Percentiles rank a stretch among this genome's conserved stretches.
Evolutionary conservation across 805 yeast genomes (phyloP).

Genomic region (Candida chilensis): DNA sequence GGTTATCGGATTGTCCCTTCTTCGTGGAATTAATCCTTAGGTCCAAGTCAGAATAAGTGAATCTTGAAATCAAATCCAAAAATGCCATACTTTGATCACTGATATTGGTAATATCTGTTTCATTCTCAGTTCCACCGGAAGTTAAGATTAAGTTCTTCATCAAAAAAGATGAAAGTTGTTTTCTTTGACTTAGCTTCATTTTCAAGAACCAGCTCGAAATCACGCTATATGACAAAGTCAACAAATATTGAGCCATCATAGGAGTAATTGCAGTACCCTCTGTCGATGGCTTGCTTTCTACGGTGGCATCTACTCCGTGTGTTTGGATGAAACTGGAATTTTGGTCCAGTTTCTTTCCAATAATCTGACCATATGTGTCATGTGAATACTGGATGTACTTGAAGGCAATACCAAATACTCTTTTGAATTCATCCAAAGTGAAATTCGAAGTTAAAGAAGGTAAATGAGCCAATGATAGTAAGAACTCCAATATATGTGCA

Average conservation of each 20-base stretch:
- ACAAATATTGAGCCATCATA: constrained; percentile 49
- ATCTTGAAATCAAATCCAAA: constrained; percentile 60
- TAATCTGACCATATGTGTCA: constrained; percentile 19
- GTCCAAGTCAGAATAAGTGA: constrained; percentile 56
- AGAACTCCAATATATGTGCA: constrained; percentile 68
- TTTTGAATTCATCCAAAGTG: constrained; percentile 65
- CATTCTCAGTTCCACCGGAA: constrained; percentile 11
- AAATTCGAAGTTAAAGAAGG: constrained; percentile 64
- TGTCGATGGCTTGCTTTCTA: constrained; percentile 50
- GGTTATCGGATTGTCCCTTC: constrained; percentile 12
- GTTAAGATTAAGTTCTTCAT: constrained; percentile 41
- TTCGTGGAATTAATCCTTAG: constrained; percentile 25
- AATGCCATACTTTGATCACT: constrained; percentile 53
- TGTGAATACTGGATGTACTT: constrained; percentile 66
- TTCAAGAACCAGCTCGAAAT: constrained; percentile 67
- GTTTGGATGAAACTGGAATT: constrained; percentile 11
- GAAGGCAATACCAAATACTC: constrained; percentile 79
- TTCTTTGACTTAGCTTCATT: constrained; percentile 49
- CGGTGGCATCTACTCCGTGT: constrained; percentile 38
- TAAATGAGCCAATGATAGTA: constrained; percentile 54
- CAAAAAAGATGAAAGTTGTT: constrained; percentile 52
- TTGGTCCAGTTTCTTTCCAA: constrained; percentile 1
- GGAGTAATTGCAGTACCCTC: constrained; percentile 32
- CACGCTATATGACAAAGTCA: constrained; percentile 57
- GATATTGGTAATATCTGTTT: too few relatives aligned